Percentiles rank a stretch among this genome's conserved stretches.
phyloP scores from a whole-genome alignment of 2,329 filamentous ascomycete genomes.

The Arthrobotrys sphaeroides region DNA sequence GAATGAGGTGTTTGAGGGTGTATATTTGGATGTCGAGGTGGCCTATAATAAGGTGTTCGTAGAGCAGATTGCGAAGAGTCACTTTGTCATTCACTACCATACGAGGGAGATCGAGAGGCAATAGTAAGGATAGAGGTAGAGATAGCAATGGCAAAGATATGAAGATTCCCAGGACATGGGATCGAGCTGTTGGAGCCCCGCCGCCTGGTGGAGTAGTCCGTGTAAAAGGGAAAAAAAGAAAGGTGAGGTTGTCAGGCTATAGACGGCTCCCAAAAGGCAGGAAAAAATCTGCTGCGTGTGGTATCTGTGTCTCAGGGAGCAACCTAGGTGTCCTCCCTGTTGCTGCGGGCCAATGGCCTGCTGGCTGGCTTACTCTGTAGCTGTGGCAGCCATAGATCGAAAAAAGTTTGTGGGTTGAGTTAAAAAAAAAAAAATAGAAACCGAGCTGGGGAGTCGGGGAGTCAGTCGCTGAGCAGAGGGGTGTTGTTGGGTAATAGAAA shows the following conservation, averaged over 20 bases:
- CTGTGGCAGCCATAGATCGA: no score
- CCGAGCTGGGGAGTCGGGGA: background rate
- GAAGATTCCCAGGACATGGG: background rate
- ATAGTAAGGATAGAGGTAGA: background rate
- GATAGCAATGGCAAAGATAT: background rate
- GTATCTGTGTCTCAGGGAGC: background rate
- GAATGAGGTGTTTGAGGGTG: background rate
- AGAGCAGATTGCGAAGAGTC: background rate
- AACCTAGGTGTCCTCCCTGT: background rate
- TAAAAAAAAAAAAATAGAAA: background rate
- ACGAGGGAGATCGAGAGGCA: background rate
- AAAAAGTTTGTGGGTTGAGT: slow-evolving; percentile 29
- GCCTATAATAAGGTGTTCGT: background rate
- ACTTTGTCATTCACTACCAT: no score
- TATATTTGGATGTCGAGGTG: background rate
- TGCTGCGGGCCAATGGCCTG: background rate
- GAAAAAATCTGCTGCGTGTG: slow-evolving; percentile 32
- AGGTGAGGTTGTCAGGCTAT: slow-evolving; percentile 6
- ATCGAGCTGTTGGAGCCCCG: slow-evolving; percentile 40
- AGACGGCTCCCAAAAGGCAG: slow-evolving; percentile 31
- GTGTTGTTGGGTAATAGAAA: slow-evolving; percentile 13
- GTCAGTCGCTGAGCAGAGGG: no score
- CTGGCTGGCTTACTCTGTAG: no score
- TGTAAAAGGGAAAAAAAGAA: slow-evolving; percentile 8
- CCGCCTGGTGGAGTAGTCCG: background rate